Percentiles rank a stretch among this genome's conserved stretches.
These are phyloP conservation scores for Anisodus acutangulus DNA, from an alignment of 257 asterid species.

Conservation along the genomic window DNA sequence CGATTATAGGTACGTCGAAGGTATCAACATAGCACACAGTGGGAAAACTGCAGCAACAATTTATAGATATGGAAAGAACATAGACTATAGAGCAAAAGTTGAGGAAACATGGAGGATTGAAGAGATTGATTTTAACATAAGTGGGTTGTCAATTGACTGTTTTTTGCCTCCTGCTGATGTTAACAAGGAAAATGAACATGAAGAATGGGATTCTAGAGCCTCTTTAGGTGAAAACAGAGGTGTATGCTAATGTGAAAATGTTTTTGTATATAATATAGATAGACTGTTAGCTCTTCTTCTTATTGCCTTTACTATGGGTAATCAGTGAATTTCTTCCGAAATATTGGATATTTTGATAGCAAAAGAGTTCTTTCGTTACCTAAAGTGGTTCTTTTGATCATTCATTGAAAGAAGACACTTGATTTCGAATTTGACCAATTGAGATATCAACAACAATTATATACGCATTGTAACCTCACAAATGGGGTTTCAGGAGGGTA, in stretches of 20 bases:
- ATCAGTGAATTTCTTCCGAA: background rate
- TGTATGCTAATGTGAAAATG: slow-evolving; percentile 12
- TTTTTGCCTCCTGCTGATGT: slow-evolving; percentile 80
- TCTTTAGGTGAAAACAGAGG: background rate
- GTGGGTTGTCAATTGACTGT: slow-evolving; percentile 71
- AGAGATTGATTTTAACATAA: slow-evolving; percentile 81
- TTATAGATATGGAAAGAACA: slow-evolving; percentile 72
- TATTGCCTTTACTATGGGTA: background rate
- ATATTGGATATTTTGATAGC: background rate
- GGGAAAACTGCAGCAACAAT: slow-evolving; percentile 71
- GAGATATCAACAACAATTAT: background rate
- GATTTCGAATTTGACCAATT: background rate
- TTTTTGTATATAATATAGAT: slow-evolving; percentile 19
- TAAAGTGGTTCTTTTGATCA: background rate
- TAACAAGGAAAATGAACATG: slow-evolving; percentile 44
- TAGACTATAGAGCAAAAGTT: slow-evolving; percentile 62
- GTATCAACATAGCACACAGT: slow-evolving; percentile 77
- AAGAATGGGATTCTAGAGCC: slow-evolving; percentile 31
- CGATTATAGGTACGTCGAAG: slow-evolving; percentile 66
- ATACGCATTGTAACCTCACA: too few relatives aligned
- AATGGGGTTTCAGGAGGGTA: too few relatives aligned
- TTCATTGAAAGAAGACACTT: background rate
- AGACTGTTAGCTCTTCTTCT: background rate
- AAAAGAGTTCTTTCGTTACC: background rate
- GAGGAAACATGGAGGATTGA: slow-evolving; percentile 91